Evolutionary conservation across 257 asterid genomes (phyloP).

Genomic region (Salvia splendens): DNA sequence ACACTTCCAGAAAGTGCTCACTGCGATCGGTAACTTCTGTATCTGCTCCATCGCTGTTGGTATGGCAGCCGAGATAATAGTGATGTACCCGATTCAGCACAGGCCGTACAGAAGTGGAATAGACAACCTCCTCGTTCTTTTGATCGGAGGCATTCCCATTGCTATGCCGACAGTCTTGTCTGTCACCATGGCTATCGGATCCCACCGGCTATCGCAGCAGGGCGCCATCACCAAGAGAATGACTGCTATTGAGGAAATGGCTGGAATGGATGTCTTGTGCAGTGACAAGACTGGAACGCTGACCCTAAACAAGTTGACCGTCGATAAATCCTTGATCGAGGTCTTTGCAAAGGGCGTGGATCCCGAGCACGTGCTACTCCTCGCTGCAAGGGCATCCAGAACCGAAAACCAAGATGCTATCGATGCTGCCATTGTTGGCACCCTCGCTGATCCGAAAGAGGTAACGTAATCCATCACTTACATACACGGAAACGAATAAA

Average conservation of each 20-base stretch:
- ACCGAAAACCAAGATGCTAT: constrained; percentile 93
- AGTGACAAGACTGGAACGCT: constrained; percentile 98
- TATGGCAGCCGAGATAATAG: constrained; percentile 77
- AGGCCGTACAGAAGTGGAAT: constrained; percentile 84
- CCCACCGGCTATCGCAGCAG: constrained; percentile 94
- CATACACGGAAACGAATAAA: not conserved
- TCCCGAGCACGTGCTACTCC: constrained; percentile 73
- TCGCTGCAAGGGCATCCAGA: constrained; percentile 95
- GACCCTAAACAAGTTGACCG: constrained; percentile 81
- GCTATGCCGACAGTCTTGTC: constrained; percentile 99
- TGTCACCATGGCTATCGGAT: constrained; percentile 98
- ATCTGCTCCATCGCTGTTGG: constrained; percentile 92
- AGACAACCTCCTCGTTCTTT: constrained; percentile 88
- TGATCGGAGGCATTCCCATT: constrained; percentile 97
- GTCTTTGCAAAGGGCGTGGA: constrained; percentile 83
- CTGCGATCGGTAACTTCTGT: constrained; percentile 96
- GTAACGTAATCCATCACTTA: constrained; percentile 32
- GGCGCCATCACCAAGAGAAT: constrained; percentile 98
- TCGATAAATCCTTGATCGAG: constrained; percentile 78
- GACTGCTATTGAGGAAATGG: constrained; percentile 98
- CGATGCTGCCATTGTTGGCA: constrained; percentile 89
- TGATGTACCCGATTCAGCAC: constrained; percentile 96
- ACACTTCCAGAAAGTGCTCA: constrained; percentile 94
- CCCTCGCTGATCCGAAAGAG: constrained; percentile 98
- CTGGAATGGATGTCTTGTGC: constrained; percentile 96